Base-by-base conservation (phyloP, 163 green algal species). In the Coccomyxa subellipsoidea region DNA sequence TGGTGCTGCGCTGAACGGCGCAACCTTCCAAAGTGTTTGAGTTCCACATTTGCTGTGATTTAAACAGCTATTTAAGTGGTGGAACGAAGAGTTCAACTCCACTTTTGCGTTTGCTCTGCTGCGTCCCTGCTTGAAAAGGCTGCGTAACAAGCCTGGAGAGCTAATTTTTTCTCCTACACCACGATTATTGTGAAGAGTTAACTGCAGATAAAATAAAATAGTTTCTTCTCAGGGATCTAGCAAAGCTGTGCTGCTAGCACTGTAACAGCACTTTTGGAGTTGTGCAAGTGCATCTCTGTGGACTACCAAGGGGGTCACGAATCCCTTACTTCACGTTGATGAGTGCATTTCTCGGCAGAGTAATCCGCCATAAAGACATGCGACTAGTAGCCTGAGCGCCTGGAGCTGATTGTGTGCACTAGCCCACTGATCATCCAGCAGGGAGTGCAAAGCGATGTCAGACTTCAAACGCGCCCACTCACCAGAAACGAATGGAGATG, bases 401-500 rank as follows among this genome's bases (percentile, higher is more conserved):
- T 59, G 47, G 47, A 34, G 10, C 6, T 35, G 29, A 34, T 34
- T 18, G 1, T 32, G 2, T 73, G 29, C 29, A 34, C 21, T 9
- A 34, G 66, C 66, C 32, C 10, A 34, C 8, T 34, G 29, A 32
- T 36, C 29, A 73, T 36, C n/a, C 66, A 73, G 29, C 27, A 18
- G 32, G 25, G n/a, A 23, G 29, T 34, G 27, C 66, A 34, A 8
- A 73, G 21, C 27, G 8, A 73, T 73, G 66, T 10, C 66, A 73
- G 66, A 73, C 66, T 32, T n/a, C 66, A 73, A 73, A 73, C 66
- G 66, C 18, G 66, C 66, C n/a, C 66, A 73, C n/a, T 73, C 66
- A 18, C 66, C 66, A 34, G 66, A 73, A 23, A 18, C 27, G 29
- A 73, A 73, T 73, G 66, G 66, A 18, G 29, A 73, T 34, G 66